Conservation (phyloP, 1,284 basidiomycete species). For the Ustilago bromivora region DNA sequence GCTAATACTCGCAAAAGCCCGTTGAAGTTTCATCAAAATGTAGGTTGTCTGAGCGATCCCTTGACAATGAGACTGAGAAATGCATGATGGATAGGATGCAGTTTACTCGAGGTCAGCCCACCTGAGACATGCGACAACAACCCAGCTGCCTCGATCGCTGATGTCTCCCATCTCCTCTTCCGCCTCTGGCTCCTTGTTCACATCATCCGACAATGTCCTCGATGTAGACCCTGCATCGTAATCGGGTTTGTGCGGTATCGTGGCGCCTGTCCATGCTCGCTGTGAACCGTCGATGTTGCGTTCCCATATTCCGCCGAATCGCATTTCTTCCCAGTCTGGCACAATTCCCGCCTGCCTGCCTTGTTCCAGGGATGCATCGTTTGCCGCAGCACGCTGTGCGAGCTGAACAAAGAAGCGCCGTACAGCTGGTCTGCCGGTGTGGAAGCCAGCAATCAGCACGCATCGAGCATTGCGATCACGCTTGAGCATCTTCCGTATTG, state of each 20-base stretch:
- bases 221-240: not conserved
- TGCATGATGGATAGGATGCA: not conserved
- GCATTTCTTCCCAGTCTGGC: conserved; percentile 46
- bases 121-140: conserved; percentile 53
- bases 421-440: conserved; percentile 63
- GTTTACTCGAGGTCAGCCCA: conserved; percentile 45
- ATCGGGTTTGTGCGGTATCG: conserved; percentile 22
- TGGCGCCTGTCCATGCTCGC: conserved; percentile 31
- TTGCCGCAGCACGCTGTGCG: conserved; percentile 9
- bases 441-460: conserved; percentile 62
- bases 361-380: conserved; percentile 10
- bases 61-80: not conserved
- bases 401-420: conserved; percentile 54
- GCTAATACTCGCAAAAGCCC: conserved; percentile 2
- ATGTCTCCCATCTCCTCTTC: conserved; percentile 66
- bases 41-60: not conserved
- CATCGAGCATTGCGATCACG: conserved; percentile 35
- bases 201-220: not conserved
- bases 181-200: not conserved
- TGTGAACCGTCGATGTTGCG: conserved; percentile 43
- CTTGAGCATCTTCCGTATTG: conserved; percentile 54
- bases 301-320: conserved; percentile 55
- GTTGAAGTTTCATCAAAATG: not conserved
- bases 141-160: conserved; percentile 60
- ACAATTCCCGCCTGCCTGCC: conserved; percentile 32